Evolutionary conservation across 331 rosid genomes (phyloP).

Genomic region (Stylosanthes scabra): DNA sequence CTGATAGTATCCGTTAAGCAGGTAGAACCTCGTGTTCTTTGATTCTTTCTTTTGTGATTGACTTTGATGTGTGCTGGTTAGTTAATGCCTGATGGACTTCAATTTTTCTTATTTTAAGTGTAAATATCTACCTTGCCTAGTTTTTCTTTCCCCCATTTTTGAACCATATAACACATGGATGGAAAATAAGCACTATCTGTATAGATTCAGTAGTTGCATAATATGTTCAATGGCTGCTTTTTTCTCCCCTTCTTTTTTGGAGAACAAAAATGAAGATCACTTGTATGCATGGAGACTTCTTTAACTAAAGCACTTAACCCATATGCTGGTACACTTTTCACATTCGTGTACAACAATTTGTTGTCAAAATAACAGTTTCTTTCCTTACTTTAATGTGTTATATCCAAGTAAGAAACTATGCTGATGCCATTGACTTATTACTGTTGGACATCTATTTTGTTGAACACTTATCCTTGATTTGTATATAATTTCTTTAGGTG

Average conservation of each 20-base stretch:
- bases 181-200: slow-evolving; percentile 26
- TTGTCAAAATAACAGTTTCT: slow-evolving; percentile 3
- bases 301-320: slow-evolving; percentile 12
- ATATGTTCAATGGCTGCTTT: slow-evolving; percentile 19
- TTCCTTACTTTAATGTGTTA: slow-evolving; percentile 20
- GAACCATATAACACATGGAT: slow-evolving; percentile 7
- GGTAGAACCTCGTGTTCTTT: slow-evolving; percentile 52
- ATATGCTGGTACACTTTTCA: slow-evolving; percentile 2
- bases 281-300: slow-evolving; percentile 19
- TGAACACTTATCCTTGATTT: slow-evolving; percentile 31
- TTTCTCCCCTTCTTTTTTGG: neutral
- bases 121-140: slow-evolving; percentile 14
- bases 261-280: neutral
- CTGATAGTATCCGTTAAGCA: slow-evolving; percentile 66
- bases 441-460: slow-evolving; percentile 11
- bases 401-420: slow-evolving; percentile 1
- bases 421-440: neutral
- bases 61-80: slow-evolving; percentile 2
- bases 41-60: slow-evolving; percentile 21
- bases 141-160: neutral
- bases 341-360: slow-evolving; percentile 23
- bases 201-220: slow-evolving; percentile 25
- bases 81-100: neutral
- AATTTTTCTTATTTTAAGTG: slow-evolving; percentile 8
- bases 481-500: slow-evolving; percentile 61